These are phyloP conservation scores for Alternaria novae-zelandiae DNA, from an alignment of 2,329 filamentous ascomycete genomes.

Conservation along the genomic window DNA sequence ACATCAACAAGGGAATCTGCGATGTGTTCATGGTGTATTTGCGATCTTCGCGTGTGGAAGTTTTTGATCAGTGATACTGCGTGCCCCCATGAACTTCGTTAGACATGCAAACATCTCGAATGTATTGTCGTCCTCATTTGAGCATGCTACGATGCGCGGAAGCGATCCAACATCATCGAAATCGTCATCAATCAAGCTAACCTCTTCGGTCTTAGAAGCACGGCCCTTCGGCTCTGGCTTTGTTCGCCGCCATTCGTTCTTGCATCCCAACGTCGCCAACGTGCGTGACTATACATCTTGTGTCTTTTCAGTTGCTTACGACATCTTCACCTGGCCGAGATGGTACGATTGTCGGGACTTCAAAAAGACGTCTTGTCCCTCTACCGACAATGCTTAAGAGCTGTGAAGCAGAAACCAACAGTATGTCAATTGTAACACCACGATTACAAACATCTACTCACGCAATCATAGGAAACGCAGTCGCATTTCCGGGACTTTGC, in stretches of 20 bases:
- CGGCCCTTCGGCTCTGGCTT: constrained; percentile 3
- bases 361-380: constrained; percentile 86
- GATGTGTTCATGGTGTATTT: background rate
- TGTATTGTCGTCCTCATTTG: background rate
- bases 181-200: constrained; percentile 10
- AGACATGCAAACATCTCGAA: background rate
- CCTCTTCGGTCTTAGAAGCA: background rate
- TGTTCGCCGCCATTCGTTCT: background rate
- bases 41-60: background rate
- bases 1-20: background rate
- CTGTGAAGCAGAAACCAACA: constrained; percentile 78
- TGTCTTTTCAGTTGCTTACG: background rate
- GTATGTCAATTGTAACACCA: constrained; percentile 56
- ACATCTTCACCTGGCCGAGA: constrained; percentile 10
- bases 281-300: constrained; percentile 1
- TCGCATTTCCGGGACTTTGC: constrained; percentile 69
- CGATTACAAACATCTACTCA: constrained; percentile 11
- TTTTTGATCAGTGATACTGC: background rate
- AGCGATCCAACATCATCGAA: constrained; percentile 8
- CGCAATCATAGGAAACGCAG: constrained; percentile 57
- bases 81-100: background rate
- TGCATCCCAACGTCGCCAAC: background rate
- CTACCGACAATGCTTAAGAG: constrained; percentile 85
- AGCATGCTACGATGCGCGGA: background rate
- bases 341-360: constrained; percentile 75